Evolutionary conservation across 2,329 filamentous ascomycete genomes (phyloP).

Genomic region (Claviceps lovelessii): DNA sequence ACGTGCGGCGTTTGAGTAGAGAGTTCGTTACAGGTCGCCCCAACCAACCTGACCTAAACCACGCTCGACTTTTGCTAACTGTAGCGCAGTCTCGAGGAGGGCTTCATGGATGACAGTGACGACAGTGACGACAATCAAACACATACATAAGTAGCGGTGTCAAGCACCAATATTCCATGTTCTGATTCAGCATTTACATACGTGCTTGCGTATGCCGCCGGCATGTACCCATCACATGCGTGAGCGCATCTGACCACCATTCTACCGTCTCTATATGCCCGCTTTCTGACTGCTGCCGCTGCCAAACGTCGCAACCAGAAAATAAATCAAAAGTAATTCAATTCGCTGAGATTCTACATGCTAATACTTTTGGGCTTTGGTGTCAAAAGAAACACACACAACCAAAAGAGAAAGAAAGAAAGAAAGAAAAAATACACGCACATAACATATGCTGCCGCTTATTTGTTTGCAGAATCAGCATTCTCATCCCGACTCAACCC

Average conservation of each 20-base stretch:
- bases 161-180: neutral
- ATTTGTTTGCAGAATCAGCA: neutral
- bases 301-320: neutral
- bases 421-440: neutral
- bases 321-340: neutral
- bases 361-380: neutral
- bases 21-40: constrained; percentile 35
- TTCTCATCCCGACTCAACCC: neutral
- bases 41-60: neutral
- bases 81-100: constrained; percentile 16
- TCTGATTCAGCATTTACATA: neutral
- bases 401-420: neutral
- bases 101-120: constrained; percentile 31
- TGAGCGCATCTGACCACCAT: neutral
- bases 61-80: constrained; percentile 7
- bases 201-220: neutral
- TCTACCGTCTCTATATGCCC: neutral
- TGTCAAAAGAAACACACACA: neutral
- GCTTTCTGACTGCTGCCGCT: neutral
- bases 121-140: constrained; percentile 27
- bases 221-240: neutral
- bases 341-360: constrained; percentile 2
- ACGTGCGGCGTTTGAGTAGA: constrained; percentile 52
- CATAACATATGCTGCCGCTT: constrained; percentile 3
- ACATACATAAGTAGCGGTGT: constrained; percentile 5